Conservation (phyloP, 2,329 filamentous ascomycete species). For the Ophiosphaerella narmari region DNA sequence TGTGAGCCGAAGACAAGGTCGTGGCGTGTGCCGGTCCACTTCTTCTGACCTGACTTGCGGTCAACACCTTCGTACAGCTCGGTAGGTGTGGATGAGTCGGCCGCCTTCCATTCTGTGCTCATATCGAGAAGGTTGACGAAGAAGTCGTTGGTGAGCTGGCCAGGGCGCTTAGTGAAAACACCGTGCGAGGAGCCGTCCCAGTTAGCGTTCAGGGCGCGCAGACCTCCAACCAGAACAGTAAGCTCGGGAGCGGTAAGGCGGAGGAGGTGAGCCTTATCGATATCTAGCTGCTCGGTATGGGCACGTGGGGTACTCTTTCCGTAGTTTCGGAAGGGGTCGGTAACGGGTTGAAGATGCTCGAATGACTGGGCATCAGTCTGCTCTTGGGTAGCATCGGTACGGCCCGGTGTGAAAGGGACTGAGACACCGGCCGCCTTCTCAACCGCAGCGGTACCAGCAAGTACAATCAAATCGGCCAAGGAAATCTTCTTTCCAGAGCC, state of each 20-base stretch:
- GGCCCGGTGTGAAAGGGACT: conserved; percentile 75
- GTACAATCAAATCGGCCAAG: conserved; percentile 77
- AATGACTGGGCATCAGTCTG: conserved; percentile 72
- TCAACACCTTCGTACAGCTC: conserved; percentile 69
- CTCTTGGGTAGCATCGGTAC: conserved; percentile 71
- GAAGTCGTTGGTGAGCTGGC: conserved; percentile 77
- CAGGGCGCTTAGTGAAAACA: conserved; percentile 70
- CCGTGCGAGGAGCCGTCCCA: conserved; percentile 70
- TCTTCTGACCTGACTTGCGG: conserved; percentile 67
- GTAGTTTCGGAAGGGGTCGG: conserved; percentile 83
- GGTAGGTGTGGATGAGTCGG: conserved; percentile 41
- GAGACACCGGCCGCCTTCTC: conserved; percentile 70
- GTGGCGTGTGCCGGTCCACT: conserved; percentile 70
- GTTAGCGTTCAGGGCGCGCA: conserved; percentile 72
- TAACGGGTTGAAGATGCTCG: conserved; percentile 67
- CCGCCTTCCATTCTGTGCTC: conserved; percentile 66
- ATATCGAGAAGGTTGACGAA: conserved; percentile 78
- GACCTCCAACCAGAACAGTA: conserved; percentile 71
- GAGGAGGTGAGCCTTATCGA: conserved; percentile 73
- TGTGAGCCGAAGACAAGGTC: conserved; percentile 77
- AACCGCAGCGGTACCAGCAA: conserved; percentile 71
- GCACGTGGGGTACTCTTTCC: conserved; percentile 65
- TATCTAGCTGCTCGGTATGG: conserved; percentile 69
- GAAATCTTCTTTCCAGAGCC: conserved; percentile 70
- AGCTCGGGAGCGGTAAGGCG: conserved; percentile 73